Percentiles rank a stretch among this genome's conserved stretches.
phyloP scores from a whole-genome alignment of 2,329 filamentous ascomycete genomes.

The Colletotrichum graminicola region DNA sequence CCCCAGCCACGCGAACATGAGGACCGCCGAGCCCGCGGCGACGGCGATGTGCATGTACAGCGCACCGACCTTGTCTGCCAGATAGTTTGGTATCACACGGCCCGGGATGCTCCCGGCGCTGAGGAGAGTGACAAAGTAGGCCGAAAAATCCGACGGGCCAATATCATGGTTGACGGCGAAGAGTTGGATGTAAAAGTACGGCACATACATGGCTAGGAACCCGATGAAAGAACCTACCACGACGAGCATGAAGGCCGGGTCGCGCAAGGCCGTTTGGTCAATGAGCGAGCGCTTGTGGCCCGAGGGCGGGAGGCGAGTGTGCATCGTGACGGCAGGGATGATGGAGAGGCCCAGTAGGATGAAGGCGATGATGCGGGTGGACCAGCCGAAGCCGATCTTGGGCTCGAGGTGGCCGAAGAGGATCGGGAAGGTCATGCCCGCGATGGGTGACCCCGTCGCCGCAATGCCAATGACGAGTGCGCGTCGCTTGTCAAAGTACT shows the following conservation, averaged over 20 bases:
- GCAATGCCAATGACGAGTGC: conserved; percentile 51
- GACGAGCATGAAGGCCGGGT: conserved; percentile 55
- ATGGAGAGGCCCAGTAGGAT: conserved; percentile 55
- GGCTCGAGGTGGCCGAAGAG: conserved; percentile 58
- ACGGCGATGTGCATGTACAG: conserved; percentile 54
- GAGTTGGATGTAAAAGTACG: conserved; percentile 62
- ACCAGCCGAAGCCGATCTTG: conserved; percentile 68
- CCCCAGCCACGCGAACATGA: conserved; percentile 57
- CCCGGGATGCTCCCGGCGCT: conserved; percentile 61
- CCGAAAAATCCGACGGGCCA: conserved; percentile 50
- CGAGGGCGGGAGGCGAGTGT: conserved; percentile 50
- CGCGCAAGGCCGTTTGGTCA: conserved; percentile 53
- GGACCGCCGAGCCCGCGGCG: conserved; percentile 49
- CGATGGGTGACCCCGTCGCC: conserved; percentile 52
- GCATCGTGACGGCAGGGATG: conserved; percentile 57
- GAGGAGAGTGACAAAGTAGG: conserved; percentile 59
- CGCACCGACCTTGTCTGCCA: conserved; percentile 59
- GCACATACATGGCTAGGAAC: conserved; percentile 61
- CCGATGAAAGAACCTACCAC: conserved; percentile 53
- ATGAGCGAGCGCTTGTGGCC: conserved; percentile 49
- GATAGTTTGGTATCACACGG: conserved; percentile 58
- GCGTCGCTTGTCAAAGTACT: conserved; percentile 54
- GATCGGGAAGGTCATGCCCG: conserved; percentile 57
- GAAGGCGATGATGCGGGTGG: conserved; percentile 59
- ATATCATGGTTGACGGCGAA: conserved; percentile 57